Percentiles rank a stretch among this genome's conserved stretches.
Conservation (phyloP, 805 yeast genomes). For the Metschnikowia lachancei region DNA sequence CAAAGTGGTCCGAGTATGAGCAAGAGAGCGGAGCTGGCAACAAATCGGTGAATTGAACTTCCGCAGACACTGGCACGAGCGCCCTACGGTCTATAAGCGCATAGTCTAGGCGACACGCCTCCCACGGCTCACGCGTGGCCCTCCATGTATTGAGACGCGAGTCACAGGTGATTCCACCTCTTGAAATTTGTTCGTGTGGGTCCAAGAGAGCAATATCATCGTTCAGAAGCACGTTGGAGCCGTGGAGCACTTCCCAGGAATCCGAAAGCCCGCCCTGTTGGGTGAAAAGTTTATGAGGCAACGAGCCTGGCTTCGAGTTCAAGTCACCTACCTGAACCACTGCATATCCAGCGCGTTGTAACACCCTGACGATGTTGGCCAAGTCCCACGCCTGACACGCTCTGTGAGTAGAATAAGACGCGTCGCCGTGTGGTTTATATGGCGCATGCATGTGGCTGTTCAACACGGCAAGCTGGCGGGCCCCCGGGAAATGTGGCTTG, state of each 20-base stretch:
- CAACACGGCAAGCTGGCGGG: conserved; percentile 67
- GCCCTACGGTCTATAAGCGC: conserved; percentile 66
- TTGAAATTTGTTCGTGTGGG: conserved; percentile 53
- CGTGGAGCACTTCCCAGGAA: conserved; percentile 75
- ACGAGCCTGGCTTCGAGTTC: conserved; percentile 82
- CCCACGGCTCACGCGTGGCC: conserved; percentile 46
- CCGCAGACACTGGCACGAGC: conserved; percentile 56
- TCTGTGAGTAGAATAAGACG: conserved; percentile 84
- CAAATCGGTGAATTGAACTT: conserved; percentile 70
- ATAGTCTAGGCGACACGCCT: conserved; percentile 88
- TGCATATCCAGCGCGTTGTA: conserved; percentile 73
- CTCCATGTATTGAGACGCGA: conserved; percentile 88
- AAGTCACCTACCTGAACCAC: conserved; percentile 91
- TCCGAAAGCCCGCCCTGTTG: conserved; percentile 67
- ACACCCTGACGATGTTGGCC: conserved; percentile 58
- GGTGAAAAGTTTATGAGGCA: conserved; percentile 75
- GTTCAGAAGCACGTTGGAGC: conserved; percentile 25
- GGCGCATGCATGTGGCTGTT: conserved; percentile 99
- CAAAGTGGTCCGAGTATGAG: conserved; percentile 92
- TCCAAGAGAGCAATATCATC: conserved; percentile 28
- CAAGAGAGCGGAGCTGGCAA: conserved; percentile 53
- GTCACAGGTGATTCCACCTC: conserved; percentile 89
- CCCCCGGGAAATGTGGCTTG: conserved; percentile 45
- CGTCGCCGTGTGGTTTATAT: conserved; percentile 77
- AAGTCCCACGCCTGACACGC: conserved; percentile 97